These are phyloP conservation scores for Wickerhamomyces tratensis DNA, from an alignment of 805 yeast genomes.

Conservation along the genomic window DNA sequence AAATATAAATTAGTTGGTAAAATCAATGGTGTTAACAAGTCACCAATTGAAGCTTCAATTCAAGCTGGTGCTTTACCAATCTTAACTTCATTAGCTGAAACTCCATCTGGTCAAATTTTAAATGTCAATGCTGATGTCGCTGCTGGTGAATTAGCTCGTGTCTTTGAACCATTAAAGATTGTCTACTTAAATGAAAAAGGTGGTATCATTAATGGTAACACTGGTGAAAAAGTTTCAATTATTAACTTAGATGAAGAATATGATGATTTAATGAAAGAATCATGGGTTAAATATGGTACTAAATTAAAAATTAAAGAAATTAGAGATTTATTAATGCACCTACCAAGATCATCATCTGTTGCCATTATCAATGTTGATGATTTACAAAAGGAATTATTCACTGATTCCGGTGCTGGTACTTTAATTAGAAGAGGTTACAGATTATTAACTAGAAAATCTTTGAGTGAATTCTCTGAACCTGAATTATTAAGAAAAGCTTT, in stretches of 20 bases:
- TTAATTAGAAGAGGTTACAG: conserved; percentile 96
- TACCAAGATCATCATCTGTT: conserved; percentile 96
- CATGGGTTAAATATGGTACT: conserved; percentile 99
- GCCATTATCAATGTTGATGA: conserved; percentile 95
- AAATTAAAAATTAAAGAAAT: conserved; percentile 95
- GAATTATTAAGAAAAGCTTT: conserved; percentile 72
- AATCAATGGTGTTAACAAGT: conserved; percentile 76
- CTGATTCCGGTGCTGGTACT: conserved; percentile 99
- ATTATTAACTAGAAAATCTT: conserved; percentile 58
- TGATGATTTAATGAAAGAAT: conserved; percentile 79
- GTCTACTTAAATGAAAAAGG: conserved; percentile 97
- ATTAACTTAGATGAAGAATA: conserved; percentile 96
- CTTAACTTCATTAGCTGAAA: conserved; percentile 93
- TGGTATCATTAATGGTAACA: conserved; percentile 87
- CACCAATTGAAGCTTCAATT: conserved; percentile 87
- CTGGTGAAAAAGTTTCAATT: conserved; percentile 80
- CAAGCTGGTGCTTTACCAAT: conserved; percentile 96
- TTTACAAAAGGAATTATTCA: conserved; percentile 92
- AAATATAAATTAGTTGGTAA: conserved; percentile 92
- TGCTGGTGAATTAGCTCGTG: conserved; percentile 96
- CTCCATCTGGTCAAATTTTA: conserved; percentile 91
- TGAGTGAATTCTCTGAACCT: conserved; percentile 61
- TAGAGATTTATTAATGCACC: conserved; percentile 83
- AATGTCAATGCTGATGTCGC: conserved; percentile 99
- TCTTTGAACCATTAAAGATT: conserved; percentile 92